These are phyloP conservation scores for Puccinia triticina DNA, from an alignment of 1,284 basidiomycete species.

Conservation along the genomic window DNA sequence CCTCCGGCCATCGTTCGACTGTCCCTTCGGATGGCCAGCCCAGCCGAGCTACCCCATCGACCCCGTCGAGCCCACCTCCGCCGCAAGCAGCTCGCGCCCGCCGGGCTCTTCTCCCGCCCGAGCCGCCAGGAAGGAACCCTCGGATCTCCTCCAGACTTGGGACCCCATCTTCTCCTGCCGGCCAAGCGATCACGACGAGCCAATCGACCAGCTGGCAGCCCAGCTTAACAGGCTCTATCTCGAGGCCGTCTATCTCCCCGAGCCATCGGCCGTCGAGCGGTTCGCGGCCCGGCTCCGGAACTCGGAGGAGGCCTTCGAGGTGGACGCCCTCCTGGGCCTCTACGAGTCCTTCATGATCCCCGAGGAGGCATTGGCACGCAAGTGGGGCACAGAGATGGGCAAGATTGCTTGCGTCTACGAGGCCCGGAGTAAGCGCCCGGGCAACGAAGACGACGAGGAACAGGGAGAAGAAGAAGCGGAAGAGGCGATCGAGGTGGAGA, in stretches of 20 bases:
- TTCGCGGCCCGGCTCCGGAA: not conserved
- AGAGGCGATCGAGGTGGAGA: constrained; percentile 10
- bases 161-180: not conserved
- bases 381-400: constrained; percentile 29
- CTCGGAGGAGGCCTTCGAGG: not conserved
- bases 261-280: not conserved
- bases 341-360: constrained; percentile 39
- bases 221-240: constrained; percentile 23
- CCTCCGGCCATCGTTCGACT: constrained; percentile 31
- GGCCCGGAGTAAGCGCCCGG: not conserved
- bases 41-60: constrained; percentile 47
- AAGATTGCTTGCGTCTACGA: not conserved
- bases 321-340: not conserved
- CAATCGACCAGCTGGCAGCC: not conserved
- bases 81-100: not conserved
- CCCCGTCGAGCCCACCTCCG: not conserved
- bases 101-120: not conserved
- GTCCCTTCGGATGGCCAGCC: constrained; percentile 47
- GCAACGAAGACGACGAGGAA: not conserved
- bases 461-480: not conserved
- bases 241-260: constrained; percentile 36
- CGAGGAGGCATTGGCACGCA: constrained; percentile 31
- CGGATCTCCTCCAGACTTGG: not conserved
- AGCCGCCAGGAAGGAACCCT: not conserved
- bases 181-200: not conserved